These are phyloP conservation scores for Apiotrichum porosum DNA, from an alignment of 1,284 basidiomycete species.

Conservation along the genomic window DNA sequence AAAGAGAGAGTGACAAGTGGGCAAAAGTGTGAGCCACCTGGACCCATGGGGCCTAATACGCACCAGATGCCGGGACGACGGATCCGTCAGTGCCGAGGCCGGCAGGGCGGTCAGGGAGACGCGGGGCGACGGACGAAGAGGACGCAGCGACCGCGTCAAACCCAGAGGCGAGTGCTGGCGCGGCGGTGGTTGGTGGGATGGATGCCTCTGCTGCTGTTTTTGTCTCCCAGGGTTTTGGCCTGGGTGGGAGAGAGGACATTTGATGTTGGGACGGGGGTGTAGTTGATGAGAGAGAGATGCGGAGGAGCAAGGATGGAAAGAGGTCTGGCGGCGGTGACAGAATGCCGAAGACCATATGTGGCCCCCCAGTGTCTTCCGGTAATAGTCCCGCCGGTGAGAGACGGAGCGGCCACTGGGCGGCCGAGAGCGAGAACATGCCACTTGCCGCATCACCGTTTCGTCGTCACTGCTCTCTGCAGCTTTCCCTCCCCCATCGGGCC, in stretches of 20 bases:
- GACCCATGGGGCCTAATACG: background rate
- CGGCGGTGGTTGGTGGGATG: constrained; percentile 26
- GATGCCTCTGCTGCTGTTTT: constrained; percentile 20
- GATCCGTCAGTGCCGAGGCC: constrained; percentile 20
- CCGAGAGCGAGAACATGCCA: too few species aligned
- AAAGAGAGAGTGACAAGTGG: too few species aligned
- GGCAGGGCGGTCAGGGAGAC: constrained; percentile 37
- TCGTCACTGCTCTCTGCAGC: too few species aligned
- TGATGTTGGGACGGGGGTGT: constrained; percentile 6
- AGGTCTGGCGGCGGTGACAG: background rate
- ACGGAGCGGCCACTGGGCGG: too few species aligned
- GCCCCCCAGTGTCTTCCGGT: too few species aligned
- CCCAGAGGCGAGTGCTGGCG: constrained; percentile 16
- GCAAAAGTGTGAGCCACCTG: too few species aligned
- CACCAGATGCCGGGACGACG: constrained; percentile 4
- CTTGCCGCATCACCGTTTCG: too few species aligned
- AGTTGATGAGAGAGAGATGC: background rate
- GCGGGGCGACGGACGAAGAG: constrained; percentile 27
- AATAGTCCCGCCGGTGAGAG: too few species aligned
- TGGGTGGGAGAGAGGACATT: constrained; percentile 38
- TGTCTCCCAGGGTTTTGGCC: constrained; percentile 44
- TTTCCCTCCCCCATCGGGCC: too few species aligned
- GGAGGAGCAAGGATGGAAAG: background rate
- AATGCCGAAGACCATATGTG: too few species aligned
- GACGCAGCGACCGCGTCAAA: constrained; percentile 28